Evolutionary conservation across 2,329 filamentous ascomycete genomes (phyloP), one percentile per base, ranked within the genome.

Genomic region (Fusarium goolgardi): DNA sequence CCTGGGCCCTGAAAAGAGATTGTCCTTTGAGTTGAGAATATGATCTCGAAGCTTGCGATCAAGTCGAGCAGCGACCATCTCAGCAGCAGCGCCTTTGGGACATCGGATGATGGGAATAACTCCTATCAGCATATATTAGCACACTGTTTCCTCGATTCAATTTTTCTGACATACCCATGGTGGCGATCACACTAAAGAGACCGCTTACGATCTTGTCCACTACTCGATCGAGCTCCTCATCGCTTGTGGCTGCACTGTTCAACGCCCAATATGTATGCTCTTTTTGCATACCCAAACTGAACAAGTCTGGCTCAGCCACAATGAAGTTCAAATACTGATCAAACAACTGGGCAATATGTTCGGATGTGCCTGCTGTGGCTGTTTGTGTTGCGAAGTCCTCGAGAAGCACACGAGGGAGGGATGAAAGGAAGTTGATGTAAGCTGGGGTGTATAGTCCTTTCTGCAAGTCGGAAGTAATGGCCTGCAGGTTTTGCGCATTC

Each of bases 291-390:
- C 94, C 94, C 65, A 99, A 82, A 75, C 92, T 97, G 81, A 99
- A 99, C 6, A 99, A 84, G 77, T 98, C 95, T 7, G 95, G 94
- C 78, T 99, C 96, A 34, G 92, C 92, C 41, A 98, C 95, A 67
- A 98, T 92, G 75, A 98, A 99, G 80, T 99, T 98, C 55, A 99
- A 84, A 76, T 98, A 98, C 77, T 99, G 96, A 77, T 99, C 96
- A 73, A 90, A 99, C 9, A 99, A 88, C 75, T 97, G 94, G 3
- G 94, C 90, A 66, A 99, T 94, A 73, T 92, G 89, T 72, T 98
- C 95, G 7, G 95, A 90, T 1, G 94, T 97, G 27, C 90, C 92
- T 15, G 93, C 89, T 31, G 91, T 83, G 8, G 93, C 94, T 13
- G 95, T 96, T 77, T 97, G 90, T 18, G 92, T 86, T 6, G 94